Base-by-base conservation (phyloP, 352 stramenopile species). In the Pythium aquatile region DNA sequence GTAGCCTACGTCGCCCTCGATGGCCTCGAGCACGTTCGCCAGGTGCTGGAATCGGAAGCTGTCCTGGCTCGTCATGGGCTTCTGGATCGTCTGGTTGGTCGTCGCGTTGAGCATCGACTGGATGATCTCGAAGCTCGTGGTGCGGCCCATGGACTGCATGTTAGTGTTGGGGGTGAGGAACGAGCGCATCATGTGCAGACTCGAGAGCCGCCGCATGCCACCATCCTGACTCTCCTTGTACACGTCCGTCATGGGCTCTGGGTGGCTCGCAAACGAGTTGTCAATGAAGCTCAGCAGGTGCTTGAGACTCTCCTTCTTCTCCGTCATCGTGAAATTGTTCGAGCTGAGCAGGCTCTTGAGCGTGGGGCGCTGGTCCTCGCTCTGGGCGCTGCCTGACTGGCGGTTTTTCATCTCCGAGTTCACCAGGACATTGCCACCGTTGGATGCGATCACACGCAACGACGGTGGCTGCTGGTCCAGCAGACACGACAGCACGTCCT, bases 71-170 rank as follows among this genome's bases (percentile, higher is more conserved):
- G 80, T 92, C 85, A 94, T 94, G 48, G 85, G 85, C 60, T 91
- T 92, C 55, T 94, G 85, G 59, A 94, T 92, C 17, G 79, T 83
- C 54, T 90, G 77, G 65, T 94, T 94, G 37, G 82, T 91, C 24
- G 79, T 93, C 16, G 85, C 83, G 55, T 92, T 94, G 30, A 94
- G 78, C 78, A 94, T 94, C 29, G 83, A 84, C 68, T 94, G 85
- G 53, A 94, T 92, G 58, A 94, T 91, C 66, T 94, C 85, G 39
- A 94, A 94, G 62, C 85, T 94, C 37, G 85, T 94, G 0, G 85
- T 94, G 35, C 85, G 82, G 1, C 83, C 44, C 84, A 93, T 87
- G 3, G 66, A 62, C 46, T 70, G 67, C 20, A 40, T 52, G 16
- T 57, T 69, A 24, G 55, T 55, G 55, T 68, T 75, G 1, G 77